Base-by-base conservation (phyloP, 2,329 filamentous ascomycete species). In the Mycogone perniciosa region DNA sequence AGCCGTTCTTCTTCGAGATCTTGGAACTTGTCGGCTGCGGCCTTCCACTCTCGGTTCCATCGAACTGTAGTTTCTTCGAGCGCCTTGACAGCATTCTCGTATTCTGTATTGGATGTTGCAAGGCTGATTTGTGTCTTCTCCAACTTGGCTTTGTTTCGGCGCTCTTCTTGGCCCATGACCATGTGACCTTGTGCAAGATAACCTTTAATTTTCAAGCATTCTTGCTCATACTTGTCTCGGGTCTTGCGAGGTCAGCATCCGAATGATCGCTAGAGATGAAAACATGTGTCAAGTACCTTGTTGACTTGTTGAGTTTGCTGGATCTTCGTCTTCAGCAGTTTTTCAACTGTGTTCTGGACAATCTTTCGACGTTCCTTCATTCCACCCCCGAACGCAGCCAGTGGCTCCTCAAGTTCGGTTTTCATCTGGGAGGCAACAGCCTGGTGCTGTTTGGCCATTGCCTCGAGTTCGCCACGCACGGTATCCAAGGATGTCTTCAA, bases 131-230 rank as follows among this genome's bases (percentile, higher is more conserved):
- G 93, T 1, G 93, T 97, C 79, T 99, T 99, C 69, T 99, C 93
- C 40, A 99, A 80, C 71, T 96, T 97, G 26, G 92, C 91, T 72
- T 99, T 99, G 70, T 99, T 99, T 72, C 96, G 96, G 30, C 93
- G 84, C 73, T 99, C 93, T 67, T 99, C 93, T 62, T 99, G 93
- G 10, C 93, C 93, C 93, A 99, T 99, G 52, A 99, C 93, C 93
- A 99, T 99, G 67, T 99, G 95, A 7, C 93, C 93, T 70, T 99
- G 93, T 4, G 95, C 93, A 4, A 99, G 81, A 64, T 99, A 99
- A 37, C 93, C 93, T 71, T 99, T 99, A 68, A 99, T 97, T 67
- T 96, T 93, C 41, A 99, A 77, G 65, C 92, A 97, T 61, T 99
- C 95, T 69, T 99, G 92, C 70, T 99, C 93, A 66, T 95, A 99